These are phyloP conservation scores for Triangularia setosa DNA, from an alignment of 2,329 filamentous ascomycete genomes.

Conservation along the genomic window DNA sequence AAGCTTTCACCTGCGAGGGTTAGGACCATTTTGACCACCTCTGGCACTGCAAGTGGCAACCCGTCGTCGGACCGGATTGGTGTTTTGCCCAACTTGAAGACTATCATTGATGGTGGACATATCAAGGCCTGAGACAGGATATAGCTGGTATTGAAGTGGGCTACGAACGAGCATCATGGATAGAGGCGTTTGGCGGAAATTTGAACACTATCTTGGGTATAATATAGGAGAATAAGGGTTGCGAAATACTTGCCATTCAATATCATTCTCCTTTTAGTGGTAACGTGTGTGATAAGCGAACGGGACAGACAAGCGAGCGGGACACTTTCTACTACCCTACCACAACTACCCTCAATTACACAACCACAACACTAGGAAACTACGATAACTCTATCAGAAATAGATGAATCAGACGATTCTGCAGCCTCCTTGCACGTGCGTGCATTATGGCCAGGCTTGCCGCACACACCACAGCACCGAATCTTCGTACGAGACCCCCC, in stretches of 20 bases:
- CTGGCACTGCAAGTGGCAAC: constrained; percentile 10
- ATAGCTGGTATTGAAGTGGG: not conserved
- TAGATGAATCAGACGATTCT: no score
- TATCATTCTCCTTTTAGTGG: no score
- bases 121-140: not conserved
- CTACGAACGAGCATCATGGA: not conserved
- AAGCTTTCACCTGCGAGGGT: constrained; percentile 12
- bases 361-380: no score
- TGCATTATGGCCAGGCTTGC: no score
- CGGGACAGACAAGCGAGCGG: no score
- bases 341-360: no score
- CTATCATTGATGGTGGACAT: constrained; percentile 14
- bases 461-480: no score
- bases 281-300: no score
- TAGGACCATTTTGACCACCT: constrained; percentile 7
- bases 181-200: not conserved
- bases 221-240: not conserved
- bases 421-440: no score
- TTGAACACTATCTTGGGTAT: not conserved
- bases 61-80: constrained; percentile 16
- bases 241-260: not conserved
- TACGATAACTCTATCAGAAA: no score
- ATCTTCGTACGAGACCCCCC: no score
- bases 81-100: constrained; percentile 16
- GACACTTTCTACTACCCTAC: no score